Conservation (phyloP, 805 yeast genomes). For the Candida stauntonica region DNA sequence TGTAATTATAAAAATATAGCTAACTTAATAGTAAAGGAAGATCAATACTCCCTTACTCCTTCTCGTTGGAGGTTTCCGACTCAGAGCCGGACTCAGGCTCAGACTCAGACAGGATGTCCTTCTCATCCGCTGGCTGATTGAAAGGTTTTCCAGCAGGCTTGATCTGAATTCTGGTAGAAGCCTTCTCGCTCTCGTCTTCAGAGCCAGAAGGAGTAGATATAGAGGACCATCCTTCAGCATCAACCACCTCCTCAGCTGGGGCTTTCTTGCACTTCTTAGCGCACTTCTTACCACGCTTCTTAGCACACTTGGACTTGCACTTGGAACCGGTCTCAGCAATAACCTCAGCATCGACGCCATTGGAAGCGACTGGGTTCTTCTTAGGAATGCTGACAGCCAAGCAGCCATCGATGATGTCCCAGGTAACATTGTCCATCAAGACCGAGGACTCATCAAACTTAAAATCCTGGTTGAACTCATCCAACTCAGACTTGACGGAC, state of each 20-base stretch:
- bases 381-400: constrained; percentile 20
- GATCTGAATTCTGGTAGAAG: not conserved
- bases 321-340: not conserved
- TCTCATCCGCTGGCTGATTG: not conserved
- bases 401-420: constrained; percentile 12
- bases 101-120: not conserved
- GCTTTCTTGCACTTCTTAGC: constrained; percentile 1
- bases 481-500: constrained; percentile 14
- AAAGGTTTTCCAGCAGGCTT: constrained; percentile 1
- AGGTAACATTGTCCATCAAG: constrained; percentile 14
- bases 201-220: constrained; percentile 8
- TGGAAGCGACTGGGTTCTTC: constrained; percentile 19
- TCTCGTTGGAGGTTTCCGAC: not conserved
- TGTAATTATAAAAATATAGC: too few species aligned
- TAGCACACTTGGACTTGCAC: not conserved
- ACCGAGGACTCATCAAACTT: constrained; percentile 13
- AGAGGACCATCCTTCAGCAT: constrained; percentile 7
- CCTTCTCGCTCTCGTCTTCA: constrained; percentile 1
- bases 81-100: constrained; percentile 1
- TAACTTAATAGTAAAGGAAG: too few species aligned
- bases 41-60: too few species aligned
- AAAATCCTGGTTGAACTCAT: constrained; percentile 16
- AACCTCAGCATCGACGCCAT: constrained; percentile 35
- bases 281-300: not conserved
- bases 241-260: not conserved